These are phyloP conservation scores for Neoascochyta sp. DNA, from an alignment of 2,329 filamentous ascomycete genomes.

Conservation along the genomic window DNA sequence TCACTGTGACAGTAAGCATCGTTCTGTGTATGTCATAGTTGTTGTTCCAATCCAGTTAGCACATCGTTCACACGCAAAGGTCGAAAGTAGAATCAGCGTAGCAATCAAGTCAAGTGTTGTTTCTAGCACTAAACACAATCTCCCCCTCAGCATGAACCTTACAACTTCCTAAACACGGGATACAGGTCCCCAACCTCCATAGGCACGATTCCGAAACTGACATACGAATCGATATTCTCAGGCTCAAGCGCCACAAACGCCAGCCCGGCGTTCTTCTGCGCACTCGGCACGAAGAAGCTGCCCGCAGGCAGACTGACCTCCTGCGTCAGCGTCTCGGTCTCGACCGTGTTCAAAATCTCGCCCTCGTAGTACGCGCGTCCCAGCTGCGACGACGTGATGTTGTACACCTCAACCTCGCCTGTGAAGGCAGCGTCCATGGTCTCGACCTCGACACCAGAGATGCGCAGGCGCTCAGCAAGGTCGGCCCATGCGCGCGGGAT, in stretches of 20 bases:
- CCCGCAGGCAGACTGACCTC: conserved; percentile 30
- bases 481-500: conserved; percentile 37
- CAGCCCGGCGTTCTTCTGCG: conserved; percentile 38
- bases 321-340: conserved; percentile 20
- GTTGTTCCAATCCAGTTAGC: too few species aligned
- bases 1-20: too few species aligned
- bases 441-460: conserved; percentile 34
- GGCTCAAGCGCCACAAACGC: conserved; percentile 40
- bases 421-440: conserved; percentile 24
- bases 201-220: conserved; percentile 37
- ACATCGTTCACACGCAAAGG: too few species aligned
- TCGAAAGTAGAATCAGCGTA: too few species aligned
- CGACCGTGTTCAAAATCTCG: conserved; percentile 30
- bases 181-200: conserved; percentile 36
- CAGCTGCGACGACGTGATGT: conserved; percentile 30
- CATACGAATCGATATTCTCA: conserved; percentile 38
- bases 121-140: too few species aligned
- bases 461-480: conserved; percentile 29
- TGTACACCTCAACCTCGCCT: conserved; percentile 34
- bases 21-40: too few species aligned
- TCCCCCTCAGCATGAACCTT: too few species aligned
- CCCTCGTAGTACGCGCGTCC: conserved; percentile 35
- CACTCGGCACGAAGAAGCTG: conserved; percentile 32
- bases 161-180: conserved; percentile 30
- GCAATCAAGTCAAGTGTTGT: too few species aligned